Conservation (phyloP, 345 rosid species). For the Erodium maritimum region DNA sequence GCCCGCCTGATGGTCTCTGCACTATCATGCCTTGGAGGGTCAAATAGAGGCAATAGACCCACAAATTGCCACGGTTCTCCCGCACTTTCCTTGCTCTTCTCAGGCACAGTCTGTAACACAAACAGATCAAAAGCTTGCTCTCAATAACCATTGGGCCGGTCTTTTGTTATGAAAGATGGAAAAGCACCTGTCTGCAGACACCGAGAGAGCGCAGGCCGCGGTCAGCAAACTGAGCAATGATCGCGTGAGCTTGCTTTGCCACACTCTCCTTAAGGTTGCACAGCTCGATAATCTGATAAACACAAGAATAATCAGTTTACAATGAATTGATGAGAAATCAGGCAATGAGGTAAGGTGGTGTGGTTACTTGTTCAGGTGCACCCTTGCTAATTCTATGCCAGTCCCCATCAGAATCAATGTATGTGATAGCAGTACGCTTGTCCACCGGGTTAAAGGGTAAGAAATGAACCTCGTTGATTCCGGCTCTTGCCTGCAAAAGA, state of each 20-base stretch:
- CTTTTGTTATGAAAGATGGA: neutral
- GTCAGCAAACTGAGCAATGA: conserved; percentile 79
- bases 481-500: conserved; percentile 51
- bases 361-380: conserved; percentile 66
- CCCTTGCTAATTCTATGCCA: conserved; percentile 87
- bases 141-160: neutral
- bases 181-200: conserved; percentile 53
- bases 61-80: conserved; percentile 82
- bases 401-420: conserved; percentile 41
- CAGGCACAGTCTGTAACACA: conserved; percentile 36
- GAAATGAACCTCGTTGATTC: conserved; percentile 65
- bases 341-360: neutral
- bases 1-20: conserved; percentile 87
- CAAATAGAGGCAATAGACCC: conserved; percentile 83
- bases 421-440: conserved; percentile 81
- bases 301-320: too few relatives aligned
- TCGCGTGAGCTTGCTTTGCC: conserved; percentile 54
- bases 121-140: conserved; percentile 1
- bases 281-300: conserved; percentile 48
- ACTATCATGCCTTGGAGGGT: conserved; percentile 95
- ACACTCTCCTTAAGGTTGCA: conserved; percentile 52
- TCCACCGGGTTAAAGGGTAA: conserved; percentile 82
- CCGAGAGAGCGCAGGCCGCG: conserved; percentile 76
- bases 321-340: too few relatives aligned
- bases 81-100: conserved; percentile 48